Conservation (phyloP, 441 rosid species). For the Melastoma candidum region DNA sequence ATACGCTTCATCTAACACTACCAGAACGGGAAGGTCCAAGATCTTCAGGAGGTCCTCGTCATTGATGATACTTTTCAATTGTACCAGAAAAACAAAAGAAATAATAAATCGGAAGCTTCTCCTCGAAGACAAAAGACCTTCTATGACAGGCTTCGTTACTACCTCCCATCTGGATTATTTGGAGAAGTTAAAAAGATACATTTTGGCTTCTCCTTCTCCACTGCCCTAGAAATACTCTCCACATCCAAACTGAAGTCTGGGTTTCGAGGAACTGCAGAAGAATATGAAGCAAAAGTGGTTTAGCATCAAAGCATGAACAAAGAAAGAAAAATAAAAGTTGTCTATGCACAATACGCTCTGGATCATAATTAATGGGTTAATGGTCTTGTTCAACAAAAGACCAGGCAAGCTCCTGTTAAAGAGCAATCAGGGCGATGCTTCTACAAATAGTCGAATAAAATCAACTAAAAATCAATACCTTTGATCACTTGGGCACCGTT, state of each 20-base stretch:
- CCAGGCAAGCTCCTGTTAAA: background rate
- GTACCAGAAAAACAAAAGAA: background rate
- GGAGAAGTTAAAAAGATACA: constrained; percentile 94
- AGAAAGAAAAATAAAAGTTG: background rate
- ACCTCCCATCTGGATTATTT: constrained; percentile 99
- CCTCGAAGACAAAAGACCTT: too few species aligned
- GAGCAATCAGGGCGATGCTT: background rate
- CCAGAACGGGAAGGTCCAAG: constrained; percentile 74
- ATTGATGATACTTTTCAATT: constrained; percentile 43
- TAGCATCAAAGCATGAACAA: background rate
- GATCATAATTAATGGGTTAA: background rate
- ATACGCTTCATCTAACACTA: constrained; percentile 94
- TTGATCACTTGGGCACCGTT: constrained; percentile 70
- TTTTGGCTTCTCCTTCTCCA: constrained; percentile 66
- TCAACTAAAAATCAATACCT: constrained; percentile 31
- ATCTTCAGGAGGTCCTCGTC: constrained; percentile 81
- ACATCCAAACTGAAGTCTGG: constrained; percentile 80
- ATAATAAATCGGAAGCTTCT: background rate
- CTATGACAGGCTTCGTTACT: constrained; percentile 1
- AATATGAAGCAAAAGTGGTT: constrained; percentile 5
- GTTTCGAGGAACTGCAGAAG: constrained; percentile 61
- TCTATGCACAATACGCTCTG: background rate
- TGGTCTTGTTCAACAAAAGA: constrained; percentile 1
- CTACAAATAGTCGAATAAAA: background rate
- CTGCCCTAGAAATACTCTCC: constrained; percentile 55